Conservation (phyloP, 768 basidiomycete species). For the Naganishia vaughanmartiniae region DNA sequence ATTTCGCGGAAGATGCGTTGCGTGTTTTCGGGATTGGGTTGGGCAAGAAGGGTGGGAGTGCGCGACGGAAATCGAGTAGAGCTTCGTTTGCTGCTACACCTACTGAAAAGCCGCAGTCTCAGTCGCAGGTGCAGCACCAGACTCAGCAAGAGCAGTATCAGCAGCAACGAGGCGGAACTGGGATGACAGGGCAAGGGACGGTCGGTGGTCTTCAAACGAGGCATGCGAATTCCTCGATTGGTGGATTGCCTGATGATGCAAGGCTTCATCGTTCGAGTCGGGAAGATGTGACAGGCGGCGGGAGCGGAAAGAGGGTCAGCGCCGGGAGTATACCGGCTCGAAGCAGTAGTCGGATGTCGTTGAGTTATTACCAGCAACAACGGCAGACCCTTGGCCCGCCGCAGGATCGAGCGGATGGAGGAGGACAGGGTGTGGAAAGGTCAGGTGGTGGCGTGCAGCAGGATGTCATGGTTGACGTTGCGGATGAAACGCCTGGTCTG, state of each 20-base stretch:
- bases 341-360: conserved; percentile 14
- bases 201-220: neutral
- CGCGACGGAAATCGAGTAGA: neutral
- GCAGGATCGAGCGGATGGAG: neutral
- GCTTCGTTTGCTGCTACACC: neutral
- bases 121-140: neutral
- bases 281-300: neutral
- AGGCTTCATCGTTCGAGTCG: conserved; percentile 42
- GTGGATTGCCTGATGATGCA: conserved; percentile 46
- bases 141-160: neutral
- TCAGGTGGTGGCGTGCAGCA: neutral
- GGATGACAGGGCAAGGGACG: neutral
- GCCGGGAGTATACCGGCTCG: conserved; percentile 11
- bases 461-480: neutral
- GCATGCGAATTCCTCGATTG: conserved; percentile 26
- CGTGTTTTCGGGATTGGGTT: conserved; percentile 15
- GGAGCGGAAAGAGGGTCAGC: neutral
- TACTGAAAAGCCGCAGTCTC: neutral
- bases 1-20: conserved; percentile 14
- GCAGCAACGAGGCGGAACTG: neutral
- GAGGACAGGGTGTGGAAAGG: neutral
- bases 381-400: neutral
- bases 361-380: conserved; percentile 2
- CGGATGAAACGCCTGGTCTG: neutral
- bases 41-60: neutral